These are phyloP conservation scores for Pseudonitzschia pungens DNA, from an alignment of 108 stramenopile genomes.

Conservation along the genomic window DNA sequence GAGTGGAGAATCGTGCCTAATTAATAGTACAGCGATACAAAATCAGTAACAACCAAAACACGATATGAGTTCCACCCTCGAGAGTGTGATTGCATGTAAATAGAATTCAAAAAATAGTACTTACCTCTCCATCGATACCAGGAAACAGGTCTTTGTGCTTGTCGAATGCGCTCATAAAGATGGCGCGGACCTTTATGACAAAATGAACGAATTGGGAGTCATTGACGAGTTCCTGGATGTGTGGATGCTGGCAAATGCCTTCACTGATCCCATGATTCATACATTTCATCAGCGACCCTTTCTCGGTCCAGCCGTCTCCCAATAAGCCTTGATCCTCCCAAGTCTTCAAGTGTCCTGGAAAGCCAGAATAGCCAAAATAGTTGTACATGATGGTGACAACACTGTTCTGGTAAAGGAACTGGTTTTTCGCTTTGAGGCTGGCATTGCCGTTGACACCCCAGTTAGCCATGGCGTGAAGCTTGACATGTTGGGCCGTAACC, in stretches of 20 bases:
- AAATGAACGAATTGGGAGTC: conserved; percentile 40
- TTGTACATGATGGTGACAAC: conserved; percentile 40
- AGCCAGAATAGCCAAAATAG: conserved; percentile 34
- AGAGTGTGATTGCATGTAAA: no score
- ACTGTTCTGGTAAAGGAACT: conserved; percentile 15
- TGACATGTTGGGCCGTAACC: conserved; percentile 38
- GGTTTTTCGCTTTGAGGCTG: conserved; percentile 13
- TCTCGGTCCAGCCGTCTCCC: conserved; percentile 11
- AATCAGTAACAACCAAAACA: background rate
- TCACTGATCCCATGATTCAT: conserved; percentile 29
- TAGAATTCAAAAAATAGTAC: background rate
- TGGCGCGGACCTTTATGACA: conserved; percentile 28
- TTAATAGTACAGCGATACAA: background rate
- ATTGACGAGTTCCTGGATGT: conserved; percentile 29
- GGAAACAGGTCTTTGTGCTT: conserved; percentile 35
- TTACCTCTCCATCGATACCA: conserved; percentile 31
- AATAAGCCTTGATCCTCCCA: conserved; percentile 32
- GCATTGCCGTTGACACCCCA: conserved; percentile 32
- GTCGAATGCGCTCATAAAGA: conserved; percentile 34
- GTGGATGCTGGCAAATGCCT: conserved; percentile 26
- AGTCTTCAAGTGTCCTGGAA: conserved; percentile 16
- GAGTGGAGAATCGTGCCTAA: conserved; percentile 39
- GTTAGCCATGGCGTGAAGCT: conserved; percentile 40
- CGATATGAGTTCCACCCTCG: background rate
- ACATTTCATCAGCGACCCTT: conserved; percentile 14